A percentile compares a stretch with the other conserved stretches of the same genome.
Conservation (phyloP, 2,329 filamentous ascomycete species). For the Phialophora tarda region DNA sequence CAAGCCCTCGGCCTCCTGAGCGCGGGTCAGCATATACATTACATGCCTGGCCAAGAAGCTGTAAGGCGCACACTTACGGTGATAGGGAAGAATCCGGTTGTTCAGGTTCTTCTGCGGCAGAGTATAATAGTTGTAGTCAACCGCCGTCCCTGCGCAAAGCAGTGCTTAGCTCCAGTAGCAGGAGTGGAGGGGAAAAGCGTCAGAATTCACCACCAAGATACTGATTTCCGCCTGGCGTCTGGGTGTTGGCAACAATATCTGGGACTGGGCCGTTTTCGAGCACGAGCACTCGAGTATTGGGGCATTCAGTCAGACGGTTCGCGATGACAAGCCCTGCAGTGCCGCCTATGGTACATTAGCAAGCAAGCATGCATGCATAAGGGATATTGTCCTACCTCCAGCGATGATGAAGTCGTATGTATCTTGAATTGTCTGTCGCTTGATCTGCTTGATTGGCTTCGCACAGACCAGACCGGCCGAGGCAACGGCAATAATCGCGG, state of each 20-base stretch:
- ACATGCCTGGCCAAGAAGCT: not conserved
- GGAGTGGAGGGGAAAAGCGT: not conserved
- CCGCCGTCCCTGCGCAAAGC: constrained; percentile 34
- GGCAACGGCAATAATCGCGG: constrained; percentile 1
- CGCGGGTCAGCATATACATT: not conserved
- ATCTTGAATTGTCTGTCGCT: constrained; percentile 21
- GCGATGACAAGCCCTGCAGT: constrained; percentile 41
- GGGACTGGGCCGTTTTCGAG: constrained; percentile 39
- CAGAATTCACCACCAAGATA: constrained; percentile 30
- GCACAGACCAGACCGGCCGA: constrained; percentile 11
- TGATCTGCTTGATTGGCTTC: constrained; percentile 13
- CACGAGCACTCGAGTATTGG: constrained; percentile 29
- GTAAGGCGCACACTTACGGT: constrained; percentile 17
- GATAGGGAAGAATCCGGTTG: constrained; percentile 28
- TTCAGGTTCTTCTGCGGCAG: constrained; percentile 24
- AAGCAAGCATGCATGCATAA: not conserved
- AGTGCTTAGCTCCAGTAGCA: not conserved
- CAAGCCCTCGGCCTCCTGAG: constrained; percentile 29
- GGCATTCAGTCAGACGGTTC: constrained; percentile 37
- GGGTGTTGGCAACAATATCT: constrained; percentile 39
- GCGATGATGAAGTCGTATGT: constrained; percentile 36
- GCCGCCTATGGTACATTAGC: constrained; percentile 34
- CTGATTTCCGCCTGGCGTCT: constrained; percentile 37
- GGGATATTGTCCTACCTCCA: constrained; percentile 26
- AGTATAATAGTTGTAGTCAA: constrained; percentile 44